Evolutionary conservation across 331 rosid genomes (phyloP).

Genomic region (Spiraea crenata): DNA sequence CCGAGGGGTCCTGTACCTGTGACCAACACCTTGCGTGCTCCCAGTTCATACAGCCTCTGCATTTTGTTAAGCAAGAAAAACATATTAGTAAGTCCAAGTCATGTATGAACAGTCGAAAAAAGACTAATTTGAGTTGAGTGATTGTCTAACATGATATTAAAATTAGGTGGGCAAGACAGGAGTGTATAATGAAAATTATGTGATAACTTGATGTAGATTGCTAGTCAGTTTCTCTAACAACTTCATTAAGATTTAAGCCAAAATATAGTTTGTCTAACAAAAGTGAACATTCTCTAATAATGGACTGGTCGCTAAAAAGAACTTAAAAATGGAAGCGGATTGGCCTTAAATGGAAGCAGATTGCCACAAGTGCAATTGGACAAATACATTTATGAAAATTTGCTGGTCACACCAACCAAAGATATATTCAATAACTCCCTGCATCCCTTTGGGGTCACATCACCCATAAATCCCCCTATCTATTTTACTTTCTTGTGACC

Average conservation of each 20-base stretch:
- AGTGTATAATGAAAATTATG: not conserved
- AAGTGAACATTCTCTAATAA: not conserved
- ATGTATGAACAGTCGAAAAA: no score
- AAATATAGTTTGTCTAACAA: not conserved
- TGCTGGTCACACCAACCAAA: constrained; percentile 27
- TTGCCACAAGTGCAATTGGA: not conserved
- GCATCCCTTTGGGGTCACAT: constrained; percentile 1
- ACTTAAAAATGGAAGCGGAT: not conserved
- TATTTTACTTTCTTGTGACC: constrained; percentile 13
- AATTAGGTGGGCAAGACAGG: no score
- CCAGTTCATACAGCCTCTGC: constrained; percentile 65
- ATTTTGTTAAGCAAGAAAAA: not conserved
- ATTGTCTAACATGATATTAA: no score
- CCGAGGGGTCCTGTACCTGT: constrained; percentile 72
- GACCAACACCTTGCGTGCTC: constrained; percentile 59
- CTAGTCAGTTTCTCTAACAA: not conserved
- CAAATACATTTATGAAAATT: constrained; percentile 10
- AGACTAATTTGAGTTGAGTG: not conserved
- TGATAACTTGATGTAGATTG: no score
- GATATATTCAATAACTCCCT: not conserved
- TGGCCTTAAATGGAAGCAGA: not conserved
- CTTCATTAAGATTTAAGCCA: not conserved
- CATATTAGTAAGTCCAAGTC: no score
- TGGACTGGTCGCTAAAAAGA: not conserved
- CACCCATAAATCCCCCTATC: constrained; percentile 12